A percentile compares a stretch with the other conserved stretches of the same genome.
These are phyloP conservation scores for Nymphaea colorata DNA, from an alignment of 164 flowering plant species.

Conservation along the genomic window DNA sequence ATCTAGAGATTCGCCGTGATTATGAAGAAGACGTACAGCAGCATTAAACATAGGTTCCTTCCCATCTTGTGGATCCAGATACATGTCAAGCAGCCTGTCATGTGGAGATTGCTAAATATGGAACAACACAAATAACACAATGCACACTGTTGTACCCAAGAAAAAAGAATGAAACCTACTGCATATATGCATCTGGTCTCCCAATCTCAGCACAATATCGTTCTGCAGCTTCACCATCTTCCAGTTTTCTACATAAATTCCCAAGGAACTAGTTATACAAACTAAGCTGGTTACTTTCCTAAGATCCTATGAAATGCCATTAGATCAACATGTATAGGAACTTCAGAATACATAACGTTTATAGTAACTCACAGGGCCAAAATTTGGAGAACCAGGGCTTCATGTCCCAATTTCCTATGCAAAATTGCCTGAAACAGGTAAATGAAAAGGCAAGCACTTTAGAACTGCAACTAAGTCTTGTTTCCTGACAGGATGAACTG, in stretches of 20 bases:
- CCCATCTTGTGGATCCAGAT: conserved; percentile 90
- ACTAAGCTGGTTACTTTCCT: neutral
- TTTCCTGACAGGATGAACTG: too few relatives aligned
- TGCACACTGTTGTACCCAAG: neutral
- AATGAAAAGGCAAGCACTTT: neutral
- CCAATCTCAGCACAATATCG: conserved; percentile 95
- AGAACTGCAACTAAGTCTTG: too few relatives aligned
- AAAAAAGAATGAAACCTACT: conserved; percentile 34
- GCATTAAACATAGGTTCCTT: conserved; percentile 97
- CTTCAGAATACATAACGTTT: too few relatives aligned
- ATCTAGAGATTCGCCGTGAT: conserved; percentile 89
- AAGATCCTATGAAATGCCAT: too few relatives aligned
- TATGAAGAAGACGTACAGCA: conserved; percentile 96
- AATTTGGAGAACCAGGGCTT: conserved; percentile 84
- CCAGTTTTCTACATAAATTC: conserved; percentile 59
- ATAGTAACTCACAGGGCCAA: conserved; percentile 70
- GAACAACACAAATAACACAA: neutral
- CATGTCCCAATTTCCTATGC: conserved; percentile 88
- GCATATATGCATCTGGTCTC: conserved; percentile 94
- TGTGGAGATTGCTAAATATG: neutral
- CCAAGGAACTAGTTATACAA: neutral
- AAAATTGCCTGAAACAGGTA: conserved; percentile 74
- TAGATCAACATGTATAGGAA: neutral
- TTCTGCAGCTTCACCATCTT: conserved; percentile 95
- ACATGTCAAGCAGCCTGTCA: conserved; percentile 87